Base-by-base conservation (phyloP, 2,329 filamentous ascomycete genomes). In the Arthrobotrys entomopaga region DNA sequence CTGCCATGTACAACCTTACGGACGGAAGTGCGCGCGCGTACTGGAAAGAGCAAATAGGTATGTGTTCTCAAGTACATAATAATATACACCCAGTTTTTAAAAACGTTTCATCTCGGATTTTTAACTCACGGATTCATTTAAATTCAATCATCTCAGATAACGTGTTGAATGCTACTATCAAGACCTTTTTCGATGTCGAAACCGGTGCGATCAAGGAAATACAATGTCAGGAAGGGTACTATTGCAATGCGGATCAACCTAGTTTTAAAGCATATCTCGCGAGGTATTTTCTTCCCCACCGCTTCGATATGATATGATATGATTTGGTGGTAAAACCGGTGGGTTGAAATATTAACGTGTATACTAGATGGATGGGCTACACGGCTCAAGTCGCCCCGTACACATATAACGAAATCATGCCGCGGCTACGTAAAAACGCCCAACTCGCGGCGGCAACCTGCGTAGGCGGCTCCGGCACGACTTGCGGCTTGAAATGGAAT, bases 241-340 rank as follows among this genome's bases (percentile, higher is more conserved):
- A 82, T 16, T 94, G 91, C 83, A 88, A 89, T 70, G 84, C 86
- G 48, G 91, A 94, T 78, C 90, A 92, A 84, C 81, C 87, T 66
- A 87, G 87, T 1, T 93, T 90, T 85, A 91, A 91, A 81, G 89
- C 89, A 50, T 88, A 89, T 71, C 83, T 91, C 22, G 22, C 48
- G 42, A 72, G 67, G 67, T 65, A 65, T 20, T 7, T 10, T 16
- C 8, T 48, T 48, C 43, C 6, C 13, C 34, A 40, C 29, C 10
- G 6, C 6, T 8, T 7, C 29, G 42, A 46, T 46, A 6, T 13
- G 10, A 34, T 7, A 34, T 34, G 10, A 8, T 46, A 4, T 46
- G 42, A 46, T 40, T 40, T 40, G 38, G 38, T n/a, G 15, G 3
- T 13, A 19, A 10, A 19, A 8, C 24, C 7, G 10, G 2, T 34